These are phyloP conservation scores for Lipomyces starkeyi DNA, from an alignment of 805 yeast genomes.

Conservation along the genomic window DNA sequence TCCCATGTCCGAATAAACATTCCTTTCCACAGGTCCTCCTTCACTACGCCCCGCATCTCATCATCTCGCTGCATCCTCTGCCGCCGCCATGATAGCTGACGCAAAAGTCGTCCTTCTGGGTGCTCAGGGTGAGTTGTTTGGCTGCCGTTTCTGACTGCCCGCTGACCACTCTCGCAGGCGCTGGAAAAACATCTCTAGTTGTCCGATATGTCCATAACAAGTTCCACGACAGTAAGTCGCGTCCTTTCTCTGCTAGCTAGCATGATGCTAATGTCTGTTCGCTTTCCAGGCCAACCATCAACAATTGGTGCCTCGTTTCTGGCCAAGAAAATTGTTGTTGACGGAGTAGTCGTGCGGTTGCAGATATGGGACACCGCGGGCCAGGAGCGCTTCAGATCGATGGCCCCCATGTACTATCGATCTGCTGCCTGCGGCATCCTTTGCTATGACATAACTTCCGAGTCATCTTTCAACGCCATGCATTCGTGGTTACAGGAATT, in stretches of 20 bases:
- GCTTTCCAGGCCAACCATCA: slow-evolving; percentile 42
- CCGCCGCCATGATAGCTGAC: slow-evolving; percentile 43
- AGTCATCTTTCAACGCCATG: slow-evolving; percentile 46
- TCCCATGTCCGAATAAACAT: slow-evolving; percentile 3
- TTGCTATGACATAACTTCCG: slow-evolving; percentile 47
- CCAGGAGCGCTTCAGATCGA: slow-evolving; percentile 94
- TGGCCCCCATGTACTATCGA: slow-evolving; percentile 58
- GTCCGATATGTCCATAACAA: slow-evolving; percentile 47
- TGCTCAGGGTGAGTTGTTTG: slow-evolving; percentile 43
- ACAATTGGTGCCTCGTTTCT: slow-evolving; percentile 48
- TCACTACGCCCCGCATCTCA: background rate
- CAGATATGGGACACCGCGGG: slow-evolving; percentile 96
- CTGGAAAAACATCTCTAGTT: slow-evolving; percentile 48
- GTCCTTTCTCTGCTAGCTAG: background rate
- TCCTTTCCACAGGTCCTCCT: background rate
- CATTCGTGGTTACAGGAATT: slow-evolving; percentile 47
- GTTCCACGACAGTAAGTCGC: slow-evolving; percentile 41
- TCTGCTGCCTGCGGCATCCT: slow-evolving; percentile 48
- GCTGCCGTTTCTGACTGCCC: slow-evolving; percentile 6
- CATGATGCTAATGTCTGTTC: background rate
- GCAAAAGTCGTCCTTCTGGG: slow-evolving; percentile 48
- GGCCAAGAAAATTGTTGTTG: slow-evolving; percentile 46
- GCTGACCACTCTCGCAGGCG: slow-evolving; percentile 38
- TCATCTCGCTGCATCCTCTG: background rate
- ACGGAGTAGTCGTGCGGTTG: slow-evolving; percentile 48